Evolutionary conservation across 2,329 filamentous ascomycete species (phyloP), one percentile per base, ranked within the genome.

Genomic region (Fusarium staphyleae): DNA sequence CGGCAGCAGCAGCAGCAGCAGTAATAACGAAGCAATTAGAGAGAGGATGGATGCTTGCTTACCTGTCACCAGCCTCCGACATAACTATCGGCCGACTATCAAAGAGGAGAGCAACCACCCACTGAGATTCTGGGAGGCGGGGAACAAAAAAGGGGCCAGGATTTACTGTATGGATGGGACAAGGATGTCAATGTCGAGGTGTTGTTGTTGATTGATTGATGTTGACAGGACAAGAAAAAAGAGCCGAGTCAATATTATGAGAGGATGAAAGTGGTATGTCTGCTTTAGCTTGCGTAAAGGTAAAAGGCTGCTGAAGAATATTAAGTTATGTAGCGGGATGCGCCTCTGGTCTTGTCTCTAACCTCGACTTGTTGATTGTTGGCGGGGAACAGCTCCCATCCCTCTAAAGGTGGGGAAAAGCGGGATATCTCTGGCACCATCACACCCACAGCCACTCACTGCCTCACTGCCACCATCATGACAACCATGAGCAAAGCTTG

Each of bases 21-120:
- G 7, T 37, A 45, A 48, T 48, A 46, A 47, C 45, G 40, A 30
- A 56, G 52, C 53, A 35, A 41, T 29, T 35, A 36, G 14, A 9
- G 9, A 22, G 41, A 24, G 34, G 11, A 22, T 12, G 12, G 34
- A 28, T 33, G 42, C 10, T n/a, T 26, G 57, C 65, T 63, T 53
- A 67, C 65, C 63, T 59, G 19, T 65, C 65, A 16, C 65, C 65
- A 49, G 56, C 46, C 44, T 67, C 65, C 62, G 63, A 65, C 65
- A 67, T 67, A n/a, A n/a, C n/a, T n/a, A n/a, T n/a, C n/a, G 52
- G 55, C 49, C 43, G 28, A 48, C 55, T 59, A 40, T 43, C 45
- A 59, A 59, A 49, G 52, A 22, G 19, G 19, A 22, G 19, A 6
- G 6, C 4, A 6, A 12, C 28, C 35, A 29, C 35, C 37, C 19